A percentile compares a stretch with the other conserved stretches of the same genome.
Evolutionary conservation across 192 early-diverging fungal species (phyloP).

Genomic region (Coemansia sp.): DNA sequence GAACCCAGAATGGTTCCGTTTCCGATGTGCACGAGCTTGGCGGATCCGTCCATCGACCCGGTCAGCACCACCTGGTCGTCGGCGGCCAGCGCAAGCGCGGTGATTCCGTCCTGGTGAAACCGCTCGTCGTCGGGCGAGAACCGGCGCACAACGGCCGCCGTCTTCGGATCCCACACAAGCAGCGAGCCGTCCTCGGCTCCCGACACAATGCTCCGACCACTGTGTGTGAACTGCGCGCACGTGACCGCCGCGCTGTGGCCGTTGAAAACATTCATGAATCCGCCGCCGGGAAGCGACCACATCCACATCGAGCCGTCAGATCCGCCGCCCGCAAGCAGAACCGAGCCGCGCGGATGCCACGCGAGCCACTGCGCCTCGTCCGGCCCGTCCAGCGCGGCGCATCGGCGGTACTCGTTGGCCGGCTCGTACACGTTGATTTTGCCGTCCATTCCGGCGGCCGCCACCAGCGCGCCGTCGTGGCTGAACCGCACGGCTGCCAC

Average conservation of each 20-base stretch:
- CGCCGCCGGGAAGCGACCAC: conserved; percentile 88
- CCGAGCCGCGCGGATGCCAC: conserved; percentile 95
- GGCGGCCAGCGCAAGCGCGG: conserved; percentile 68
- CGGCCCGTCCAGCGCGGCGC: conserved; percentile 77
- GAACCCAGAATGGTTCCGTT: conserved; percentile 76
- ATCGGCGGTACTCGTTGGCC: background rate
- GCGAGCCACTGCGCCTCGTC: conserved; percentile 91
- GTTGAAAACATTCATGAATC: conserved; percentile 92
- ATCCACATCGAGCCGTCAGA: conserved; percentile 94
- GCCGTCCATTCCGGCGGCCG: conserved; percentile 96
- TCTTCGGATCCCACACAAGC: conserved; percentile 94
- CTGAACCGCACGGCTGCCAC: conserved; percentile 82
- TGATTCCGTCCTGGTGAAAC: conserved; percentile 83
- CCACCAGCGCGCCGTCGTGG: conserved; percentile 79
- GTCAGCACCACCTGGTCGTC: conserved; percentile 81
- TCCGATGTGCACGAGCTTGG: conserved; percentile 76
- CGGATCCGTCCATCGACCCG: conserved; percentile 78
- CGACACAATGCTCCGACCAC: conserved; percentile 85
- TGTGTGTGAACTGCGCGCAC: conserved; percentile 86
- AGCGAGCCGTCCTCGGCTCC: conserved; percentile 82
- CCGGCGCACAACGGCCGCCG: conserved; percentile 64
- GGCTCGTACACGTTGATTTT: conserved; percentile 63
- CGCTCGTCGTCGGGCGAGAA: conserved; percentile 75
- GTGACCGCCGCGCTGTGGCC: conserved; percentile 85
- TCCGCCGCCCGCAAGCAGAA: conserved; percentile 80